Conservation (phyloP, 2,329 filamentous ascomycete genomes). For the Apiospora sp. region DNA sequence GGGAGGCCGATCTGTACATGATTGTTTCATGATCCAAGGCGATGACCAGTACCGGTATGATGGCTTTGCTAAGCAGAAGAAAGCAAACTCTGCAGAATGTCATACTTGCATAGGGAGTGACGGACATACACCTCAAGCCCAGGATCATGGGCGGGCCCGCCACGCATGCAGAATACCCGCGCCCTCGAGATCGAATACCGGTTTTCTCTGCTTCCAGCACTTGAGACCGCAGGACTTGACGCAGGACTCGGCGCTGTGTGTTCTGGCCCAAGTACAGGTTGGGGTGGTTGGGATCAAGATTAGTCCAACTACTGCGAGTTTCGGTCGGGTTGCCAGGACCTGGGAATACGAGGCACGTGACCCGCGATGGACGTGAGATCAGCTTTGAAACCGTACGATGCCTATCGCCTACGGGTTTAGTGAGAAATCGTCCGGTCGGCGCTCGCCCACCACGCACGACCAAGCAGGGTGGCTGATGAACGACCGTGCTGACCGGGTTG, state of each 20-base stretch:
- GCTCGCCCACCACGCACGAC: neutral
- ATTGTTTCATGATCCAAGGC: neutral
- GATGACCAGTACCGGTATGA: neutral
- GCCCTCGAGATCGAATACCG: neutral
- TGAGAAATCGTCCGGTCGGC: neutral
- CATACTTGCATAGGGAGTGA: slow-evolving; percentile 5
- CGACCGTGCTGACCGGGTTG: slow-evolving; percentile 6
- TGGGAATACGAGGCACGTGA: slow-evolving; percentile 18
- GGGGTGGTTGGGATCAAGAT: neutral
- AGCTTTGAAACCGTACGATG: neutral
- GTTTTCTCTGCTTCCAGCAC: neutral
- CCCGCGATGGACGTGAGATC: neutral
- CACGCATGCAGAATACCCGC: neutral
- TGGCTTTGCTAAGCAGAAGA: neutral
- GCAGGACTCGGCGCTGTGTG: neutral
- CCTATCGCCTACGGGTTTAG: neutral
- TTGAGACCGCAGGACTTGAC: too few species aligned
- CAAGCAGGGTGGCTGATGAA: slow-evolving; percentile 3
- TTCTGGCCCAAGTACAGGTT: neutral
- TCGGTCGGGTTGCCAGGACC: neutral
- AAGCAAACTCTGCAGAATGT: slow-evolving; percentile 8
- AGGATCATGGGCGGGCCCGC: neutral
- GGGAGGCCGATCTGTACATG: neutral
- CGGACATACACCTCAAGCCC: slow-evolving; percentile 1
- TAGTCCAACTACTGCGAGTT: slow-evolving; percentile 17